These are phyloP conservation scores for Xanthoconium purpureum DNA, from an alignment of 768 basidiomycete species.

Conservation along the genomic window DNA sequence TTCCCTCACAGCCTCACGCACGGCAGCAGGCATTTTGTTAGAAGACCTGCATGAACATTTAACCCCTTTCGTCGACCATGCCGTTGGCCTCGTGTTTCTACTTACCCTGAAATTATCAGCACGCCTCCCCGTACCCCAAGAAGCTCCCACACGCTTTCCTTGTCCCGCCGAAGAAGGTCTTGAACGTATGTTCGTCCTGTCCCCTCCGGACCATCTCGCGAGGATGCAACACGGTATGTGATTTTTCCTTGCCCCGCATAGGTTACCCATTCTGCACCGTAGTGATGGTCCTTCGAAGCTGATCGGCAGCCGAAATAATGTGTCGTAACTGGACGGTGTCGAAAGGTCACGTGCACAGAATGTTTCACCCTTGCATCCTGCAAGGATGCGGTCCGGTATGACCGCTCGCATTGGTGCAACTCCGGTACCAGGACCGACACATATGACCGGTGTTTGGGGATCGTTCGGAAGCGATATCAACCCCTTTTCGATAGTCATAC, in stretches of 20 bases:
- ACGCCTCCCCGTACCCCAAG: constrained; percentile 55
- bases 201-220: constrained; percentile 74
- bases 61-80: neutral
- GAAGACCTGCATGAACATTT: constrained; percentile 60
- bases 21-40: constrained; percentile 92
- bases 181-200: constrained; percentile 82
- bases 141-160: constrained; percentile 61
- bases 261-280: constrained; percentile 62
- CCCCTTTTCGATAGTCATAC: constrained; percentile 63
- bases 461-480: constrained; percentile 56
- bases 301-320: constrained; percentile 94
- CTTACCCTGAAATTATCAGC: constrained; percentile 90
- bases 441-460: constrained; percentile 64
- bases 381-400: constrained; percentile 68
- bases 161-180: constrained; percentile 69
- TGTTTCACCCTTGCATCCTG: constrained; percentile 49
- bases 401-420: constrained; percentile 89
- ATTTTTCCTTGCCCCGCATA: constrained; percentile 44
- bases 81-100: neutral
- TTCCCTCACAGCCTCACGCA: constrained; percentile 66
- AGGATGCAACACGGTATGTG: constrained; percentile 69
- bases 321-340: constrained; percentile 52
- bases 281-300: constrained; percentile 73
- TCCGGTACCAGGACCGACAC: constrained; percentile 93
- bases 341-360: neutral